A percentile compares a stretch with the other conserved stretches of the same genome.
phyloP scores from a whole-genome alignment of 768 basidiomycete species.

The Psilocybe cyanescens region DNA sequence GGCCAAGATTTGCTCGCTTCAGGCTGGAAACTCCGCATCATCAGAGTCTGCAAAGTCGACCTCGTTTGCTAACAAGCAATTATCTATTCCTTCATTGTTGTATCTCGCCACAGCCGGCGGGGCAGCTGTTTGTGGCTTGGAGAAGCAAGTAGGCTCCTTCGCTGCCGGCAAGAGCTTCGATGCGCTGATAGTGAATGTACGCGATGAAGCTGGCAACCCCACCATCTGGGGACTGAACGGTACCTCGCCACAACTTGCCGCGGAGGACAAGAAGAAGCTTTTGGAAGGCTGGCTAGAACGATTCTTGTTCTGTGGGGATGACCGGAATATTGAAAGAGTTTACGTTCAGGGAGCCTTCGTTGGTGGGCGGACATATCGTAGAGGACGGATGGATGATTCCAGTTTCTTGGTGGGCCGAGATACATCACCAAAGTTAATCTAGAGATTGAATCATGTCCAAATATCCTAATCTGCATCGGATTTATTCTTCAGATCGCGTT shows the following conservation, averaged over 20 bases:
- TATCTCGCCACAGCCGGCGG: slow-evolving; percentile 94
- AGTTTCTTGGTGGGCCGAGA: too few species aligned
- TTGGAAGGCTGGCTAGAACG: slow-evolving; percentile 73
- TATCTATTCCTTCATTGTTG: slow-evolving; percentile 76
- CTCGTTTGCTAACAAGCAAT: slow-evolving; percentile 60
- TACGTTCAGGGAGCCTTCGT: slow-evolving; percentile 83
- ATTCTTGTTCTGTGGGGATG: slow-evolving; percentile 87
- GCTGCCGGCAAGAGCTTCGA: slow-evolving; percentile 87
- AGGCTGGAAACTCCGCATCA: slow-evolving; percentile 4
- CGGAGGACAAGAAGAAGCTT: slow-evolving; percentile 30
- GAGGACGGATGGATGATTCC: background rate
- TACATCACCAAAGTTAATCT: too few species aligned
- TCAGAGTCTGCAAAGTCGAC: background rate
- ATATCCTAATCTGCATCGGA: too few species aligned
- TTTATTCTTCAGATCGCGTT: too few species aligned
- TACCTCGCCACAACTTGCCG: background rate
- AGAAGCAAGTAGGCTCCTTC: slow-evolving; percentile 76
- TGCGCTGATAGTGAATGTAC: slow-evolving; percentile 74
- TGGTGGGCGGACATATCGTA: slow-evolving; percentile 57
- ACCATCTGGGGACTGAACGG: slow-evolving; percentile 39
- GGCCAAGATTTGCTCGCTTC: slow-evolving; percentile 60
- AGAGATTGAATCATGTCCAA: too few species aligned
- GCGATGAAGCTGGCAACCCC: slow-evolving; percentile 55
- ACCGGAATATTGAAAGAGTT: slow-evolving; percentile 80
- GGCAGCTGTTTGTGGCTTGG: slow-evolving; percentile 78